Conservation (phyloP, 768 basidiomycete genomes). For the Boletus vinaceobasis region DNA sequence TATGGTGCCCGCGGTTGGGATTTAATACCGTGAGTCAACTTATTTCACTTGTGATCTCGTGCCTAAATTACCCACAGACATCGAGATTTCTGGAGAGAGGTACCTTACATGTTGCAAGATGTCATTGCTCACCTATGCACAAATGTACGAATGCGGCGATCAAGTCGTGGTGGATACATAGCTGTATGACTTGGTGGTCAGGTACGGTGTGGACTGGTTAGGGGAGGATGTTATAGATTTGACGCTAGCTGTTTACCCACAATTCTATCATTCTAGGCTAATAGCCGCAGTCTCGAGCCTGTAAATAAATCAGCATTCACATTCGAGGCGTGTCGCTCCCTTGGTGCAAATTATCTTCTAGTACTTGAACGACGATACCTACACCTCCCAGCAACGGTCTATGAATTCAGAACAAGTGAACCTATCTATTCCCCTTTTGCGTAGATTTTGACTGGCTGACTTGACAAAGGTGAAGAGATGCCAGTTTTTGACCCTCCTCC, state of each 20-base stretch:
- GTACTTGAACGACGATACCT: no score
- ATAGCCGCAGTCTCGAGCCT: neutral
- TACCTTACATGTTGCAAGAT: slow-evolving; percentile 80
- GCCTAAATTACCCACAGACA: slow-evolving; percentile 46
- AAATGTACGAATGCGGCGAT: slow-evolving; percentile 61
- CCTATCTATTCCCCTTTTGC: no score
- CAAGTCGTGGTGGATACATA: slow-evolving; percentile 71
- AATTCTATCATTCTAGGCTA: neutral
- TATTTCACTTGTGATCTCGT: slow-evolving; percentile 1
- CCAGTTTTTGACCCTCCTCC: no score
- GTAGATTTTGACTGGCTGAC: no score
- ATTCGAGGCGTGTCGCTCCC: neutral
- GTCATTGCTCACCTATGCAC: slow-evolving; percentile 76
- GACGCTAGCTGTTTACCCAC: slow-evolving; percentile 8
- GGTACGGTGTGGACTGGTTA: neutral
- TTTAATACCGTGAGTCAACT: slow-evolving; percentile 73
- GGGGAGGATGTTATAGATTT: slow-evolving; percentile 3
- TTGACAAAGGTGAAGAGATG: no score
- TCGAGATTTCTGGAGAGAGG: slow-evolving; percentile 88
- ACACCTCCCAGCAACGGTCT: no score
- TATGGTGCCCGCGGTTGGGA: slow-evolving; percentile 84
- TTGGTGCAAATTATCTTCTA: no score
- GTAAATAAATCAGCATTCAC: neutral
- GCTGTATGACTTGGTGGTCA: slow-evolving; percentile 49
- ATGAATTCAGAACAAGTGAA: no score